Conservation (phyloP, 2,329 filamentous ascomycete species). For the Chalaropsis ovoidea region DNA sequence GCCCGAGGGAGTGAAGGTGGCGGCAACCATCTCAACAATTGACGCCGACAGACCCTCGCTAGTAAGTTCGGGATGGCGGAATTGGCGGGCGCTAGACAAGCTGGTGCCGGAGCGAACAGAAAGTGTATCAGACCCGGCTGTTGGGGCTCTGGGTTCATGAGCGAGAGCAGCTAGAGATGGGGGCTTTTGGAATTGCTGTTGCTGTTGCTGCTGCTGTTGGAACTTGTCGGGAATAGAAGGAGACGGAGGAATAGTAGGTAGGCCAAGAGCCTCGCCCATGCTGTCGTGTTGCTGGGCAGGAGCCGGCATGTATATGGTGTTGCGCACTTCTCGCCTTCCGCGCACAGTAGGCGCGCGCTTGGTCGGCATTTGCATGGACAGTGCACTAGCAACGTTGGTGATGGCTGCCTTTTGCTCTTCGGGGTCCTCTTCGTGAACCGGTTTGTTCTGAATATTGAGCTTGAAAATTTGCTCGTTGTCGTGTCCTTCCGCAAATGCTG, state of each 20-base stretch:
- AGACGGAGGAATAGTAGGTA: constrained; percentile 18
- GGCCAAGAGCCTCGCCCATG: constrained; percentile 21
- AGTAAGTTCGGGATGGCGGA: constrained; percentile 71
- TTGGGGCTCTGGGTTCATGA: constrained; percentile 51
- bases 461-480: constrained; percentile 61
- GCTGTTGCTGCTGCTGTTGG: neutral
- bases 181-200: constrained; percentile 31
- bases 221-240: constrained; percentile 22
- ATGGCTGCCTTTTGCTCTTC: constrained; percentile 63
- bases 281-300: constrained; percentile 27
- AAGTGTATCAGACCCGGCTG: constrained; percentile 63
- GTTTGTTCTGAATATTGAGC: constrained; percentile 67
- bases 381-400: constrained; percentile 62
- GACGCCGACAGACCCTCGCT: constrained; percentile 75
- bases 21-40: constrained; percentile 83
- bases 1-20: constrained; percentile 64
- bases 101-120: constrained; percentile 86
- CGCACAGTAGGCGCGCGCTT: constrained; percentile 67
- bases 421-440: constrained; percentile 67
- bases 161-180: constrained; percentile 43
- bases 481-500: constrained; percentile 39
- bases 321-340: constrained; percentile 81
- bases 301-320: constrained; percentile 71
- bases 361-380: constrained; percentile 56
- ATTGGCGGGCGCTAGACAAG: constrained; percentile 55